Conservation (phyloP, 331 rosid species). For the Saraca asoca region DNA sequence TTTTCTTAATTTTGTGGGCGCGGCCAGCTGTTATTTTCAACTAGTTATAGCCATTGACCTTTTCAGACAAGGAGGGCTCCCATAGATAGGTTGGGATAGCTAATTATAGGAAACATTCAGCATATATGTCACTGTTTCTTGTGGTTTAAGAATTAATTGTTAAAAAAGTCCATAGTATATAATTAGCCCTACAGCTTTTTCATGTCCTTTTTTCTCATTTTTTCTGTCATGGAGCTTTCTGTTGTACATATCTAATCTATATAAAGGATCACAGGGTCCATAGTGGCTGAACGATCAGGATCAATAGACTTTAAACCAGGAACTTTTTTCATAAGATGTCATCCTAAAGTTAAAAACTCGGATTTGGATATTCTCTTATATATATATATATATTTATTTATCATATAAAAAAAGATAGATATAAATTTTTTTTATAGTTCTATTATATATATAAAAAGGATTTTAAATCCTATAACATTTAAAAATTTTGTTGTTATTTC, state of each 20-base stretch:
- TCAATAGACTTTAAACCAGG: too few relatives aligned
- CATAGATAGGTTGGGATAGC: background rate
- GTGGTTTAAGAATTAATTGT: slow-evolving; percentile 36
- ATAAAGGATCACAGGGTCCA: background rate
- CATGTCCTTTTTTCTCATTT: background rate
- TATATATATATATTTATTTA: too few relatives aligned
- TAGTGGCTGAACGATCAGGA: slow-evolving; percentile 1
- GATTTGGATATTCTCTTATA: too few relatives aligned
- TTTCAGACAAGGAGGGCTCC: slow-evolving; percentile 13
- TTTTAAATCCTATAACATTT: too few relatives aligned
- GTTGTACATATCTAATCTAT: background rate
- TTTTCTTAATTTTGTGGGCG: background rate
- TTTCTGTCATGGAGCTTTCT: background rate
- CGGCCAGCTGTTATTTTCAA: slow-evolving; percentile 15
- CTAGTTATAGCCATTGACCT: slow-evolving; percentile 21
- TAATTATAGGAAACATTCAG: slow-evolving; percentile 2
- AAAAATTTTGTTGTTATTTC: too few relatives aligned
- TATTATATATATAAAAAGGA: too few relatives aligned
- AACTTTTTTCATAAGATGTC: too few relatives aligned
- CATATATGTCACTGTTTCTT: slow-evolving; percentile 26
- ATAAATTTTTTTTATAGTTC: too few relatives aligned
- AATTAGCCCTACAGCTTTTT: slow-evolving; percentile 10
- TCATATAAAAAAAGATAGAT: too few relatives aligned
- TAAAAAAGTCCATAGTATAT: background rate
- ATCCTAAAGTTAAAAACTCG: too few relatives aligned